These are phyloP conservation scores for Phytophthora syringae DNA, from an alignment of 352 stramenopile species.

Conservation along the genomic window DNA sequence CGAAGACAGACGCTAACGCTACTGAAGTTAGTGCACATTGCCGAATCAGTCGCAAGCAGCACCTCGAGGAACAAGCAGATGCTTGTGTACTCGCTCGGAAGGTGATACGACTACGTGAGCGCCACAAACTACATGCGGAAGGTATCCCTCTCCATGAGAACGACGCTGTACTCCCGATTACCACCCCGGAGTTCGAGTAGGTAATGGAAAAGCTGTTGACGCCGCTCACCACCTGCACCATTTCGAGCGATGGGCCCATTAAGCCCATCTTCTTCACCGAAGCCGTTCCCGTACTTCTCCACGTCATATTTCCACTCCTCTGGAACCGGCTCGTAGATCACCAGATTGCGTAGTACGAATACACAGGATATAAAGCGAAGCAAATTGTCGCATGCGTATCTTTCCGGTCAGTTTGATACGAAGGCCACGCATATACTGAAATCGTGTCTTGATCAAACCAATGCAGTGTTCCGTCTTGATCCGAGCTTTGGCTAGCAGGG, in stretches of 20 bases:
- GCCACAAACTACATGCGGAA: slow-evolving; percentile 14
- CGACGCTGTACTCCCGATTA: neutral
- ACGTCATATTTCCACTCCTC: slow-evolving; percentile 17
- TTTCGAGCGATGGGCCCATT: slow-evolving; percentile 1
- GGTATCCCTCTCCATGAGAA: slow-evolving; percentile 3
- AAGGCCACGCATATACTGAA: slow-evolving; percentile 17
- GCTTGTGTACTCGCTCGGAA: slow-evolving; percentile 2
- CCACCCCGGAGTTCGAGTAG: slow-evolving; percentile 9
- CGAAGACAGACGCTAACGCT: neutral
- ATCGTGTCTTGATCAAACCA: slow-evolving; percentile 20
- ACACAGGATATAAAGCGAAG: slow-evolving; percentile 11
- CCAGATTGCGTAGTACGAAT: slow-evolving; percentile 23
- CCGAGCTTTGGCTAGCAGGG: slow-evolving; percentile 13
- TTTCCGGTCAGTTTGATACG: neutral
- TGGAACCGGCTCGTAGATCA: slow-evolving; percentile 21
- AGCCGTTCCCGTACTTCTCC: neutral
- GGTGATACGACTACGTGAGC: slow-evolving; percentile 5
- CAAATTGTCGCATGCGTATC: slow-evolving; percentile 12
- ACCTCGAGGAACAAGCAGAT: neutral
- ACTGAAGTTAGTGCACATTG: neutral
- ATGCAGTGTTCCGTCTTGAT: slow-evolving; percentile 35
- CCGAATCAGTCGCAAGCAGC: neutral
- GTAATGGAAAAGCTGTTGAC: slow-evolving; percentile 21
- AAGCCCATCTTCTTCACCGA: slow-evolving; percentile 15
- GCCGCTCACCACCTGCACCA: slow-evolving; percentile 2